Conservation (phyloP, 1,139 yeast genomes). For the Lodderomyces margitis region DNA sequence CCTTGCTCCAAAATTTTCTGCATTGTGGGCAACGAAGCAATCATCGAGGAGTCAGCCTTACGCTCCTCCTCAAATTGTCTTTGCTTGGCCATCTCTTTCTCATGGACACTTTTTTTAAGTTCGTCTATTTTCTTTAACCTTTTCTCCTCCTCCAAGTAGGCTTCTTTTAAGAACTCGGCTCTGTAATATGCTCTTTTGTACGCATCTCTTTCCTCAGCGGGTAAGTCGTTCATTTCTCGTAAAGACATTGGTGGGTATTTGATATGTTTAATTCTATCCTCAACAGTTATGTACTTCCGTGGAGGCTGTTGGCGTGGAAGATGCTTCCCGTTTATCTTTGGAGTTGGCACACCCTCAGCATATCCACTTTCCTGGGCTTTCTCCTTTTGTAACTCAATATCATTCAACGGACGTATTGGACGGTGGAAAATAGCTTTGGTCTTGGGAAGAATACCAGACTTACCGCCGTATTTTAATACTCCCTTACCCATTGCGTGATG, state of each 20-base stretch:
- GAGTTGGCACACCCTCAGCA: conserved; percentile 73
- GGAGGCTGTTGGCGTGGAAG: conserved; percentile 40
- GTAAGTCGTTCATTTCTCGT: conserved; percentile 22
- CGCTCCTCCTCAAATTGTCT: conserved; percentile 27
- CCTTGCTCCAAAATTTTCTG: conserved; percentile 68
- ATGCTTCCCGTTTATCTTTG: conserved; percentile 51
- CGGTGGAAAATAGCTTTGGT: conserved; percentile 68
- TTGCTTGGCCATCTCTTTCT: conserved; percentile 22
- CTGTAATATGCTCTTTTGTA: conserved; percentile 65
- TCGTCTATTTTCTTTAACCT: conserved; percentile 45
- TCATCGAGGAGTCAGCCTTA: conserved; percentile 39
- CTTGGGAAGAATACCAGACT: conserved; percentile 80
- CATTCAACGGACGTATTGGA: conserved; percentile 56
- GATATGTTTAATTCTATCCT: conserved; percentile 52
- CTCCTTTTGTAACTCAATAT: conserved; percentile 34
- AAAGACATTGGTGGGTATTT: conserved; percentile 45
- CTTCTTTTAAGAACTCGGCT: conserved; percentile 65
- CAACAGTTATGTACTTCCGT: conserved; percentile 56
- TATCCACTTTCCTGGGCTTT: conserved; percentile 60
- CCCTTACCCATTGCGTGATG: conserved; percentile 48
- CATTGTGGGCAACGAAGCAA: conserved; percentile 82
- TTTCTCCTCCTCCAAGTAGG: conserved; percentile 61
- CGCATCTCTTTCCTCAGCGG: conserved; percentile 51
- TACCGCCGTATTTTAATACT: conserved; percentile 54
- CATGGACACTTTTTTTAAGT: conserved; percentile 24